Conservation (phyloP, 2,329 filamentous ascomycete species). For the Claviceps cyperi region DNA sequence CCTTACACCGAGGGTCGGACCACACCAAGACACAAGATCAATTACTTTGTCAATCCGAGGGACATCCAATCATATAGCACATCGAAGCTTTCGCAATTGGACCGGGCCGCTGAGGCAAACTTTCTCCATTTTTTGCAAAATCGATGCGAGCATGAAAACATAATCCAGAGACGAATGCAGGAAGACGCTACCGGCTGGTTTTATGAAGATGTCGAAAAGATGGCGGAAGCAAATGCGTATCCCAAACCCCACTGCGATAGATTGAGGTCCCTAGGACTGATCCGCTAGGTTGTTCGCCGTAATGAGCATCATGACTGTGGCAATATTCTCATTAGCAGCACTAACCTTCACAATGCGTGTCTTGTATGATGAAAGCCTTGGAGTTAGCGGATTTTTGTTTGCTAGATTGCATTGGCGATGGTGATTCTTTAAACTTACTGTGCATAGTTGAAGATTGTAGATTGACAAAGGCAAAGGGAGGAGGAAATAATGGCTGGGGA, state of each 20-base stretch:
- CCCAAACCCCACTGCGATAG: constrained; percentile 39
- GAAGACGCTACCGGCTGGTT: constrained; percentile 83
- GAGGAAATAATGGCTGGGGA: not conserved
- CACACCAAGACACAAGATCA: constrained; percentile 55
- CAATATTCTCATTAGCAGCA: not conserved
- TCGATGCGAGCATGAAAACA: constrained; percentile 62
- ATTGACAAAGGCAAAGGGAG: not conserved
- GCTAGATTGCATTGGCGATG: constrained; percentile 1
- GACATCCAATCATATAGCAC: constrained; percentile 59
- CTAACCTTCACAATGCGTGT: not conserved
- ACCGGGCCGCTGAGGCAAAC: constrained; percentile 60
- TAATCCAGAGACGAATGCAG: constrained; percentile 48
- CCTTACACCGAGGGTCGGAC: constrained; percentile 63
- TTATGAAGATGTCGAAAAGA: constrained; percentile 63
- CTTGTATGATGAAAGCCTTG: constrained; percentile 1
- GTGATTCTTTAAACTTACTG: not conserved
- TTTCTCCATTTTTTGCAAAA: constrained; percentile 53
- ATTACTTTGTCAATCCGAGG: constrained; percentile 72
- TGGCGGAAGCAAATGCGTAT: constrained; percentile 50
- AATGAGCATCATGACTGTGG: not conserved
- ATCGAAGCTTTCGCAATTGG: constrained; percentile 58
- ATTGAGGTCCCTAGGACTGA: constrained; percentile 27
- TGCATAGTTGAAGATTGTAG: not conserved
- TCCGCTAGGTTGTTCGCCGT: constrained; percentile 9
- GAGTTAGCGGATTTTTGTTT: constrained; percentile 3